phyloP scores from a whole-genome alignment of 2,329 filamentous ascomycete species.

The Triangularia setosa region DNA sequence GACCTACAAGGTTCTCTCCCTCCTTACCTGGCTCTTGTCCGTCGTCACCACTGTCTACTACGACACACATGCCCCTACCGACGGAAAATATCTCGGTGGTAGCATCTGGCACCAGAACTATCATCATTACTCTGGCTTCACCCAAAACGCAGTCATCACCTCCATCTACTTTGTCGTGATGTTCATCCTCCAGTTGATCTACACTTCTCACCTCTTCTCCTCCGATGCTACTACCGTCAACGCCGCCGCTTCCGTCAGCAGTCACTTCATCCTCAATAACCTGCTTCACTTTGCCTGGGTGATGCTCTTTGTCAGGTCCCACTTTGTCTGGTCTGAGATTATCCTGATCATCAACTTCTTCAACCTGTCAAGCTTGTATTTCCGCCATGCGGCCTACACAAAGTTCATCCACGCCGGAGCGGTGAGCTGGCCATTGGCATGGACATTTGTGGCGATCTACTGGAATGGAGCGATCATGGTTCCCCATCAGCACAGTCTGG shows the following conservation, averaged over 20 bases:
- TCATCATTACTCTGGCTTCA: constrained; percentile 66
- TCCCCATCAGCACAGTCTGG: constrained; percentile 59
- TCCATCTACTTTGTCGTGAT: constrained; percentile 66
- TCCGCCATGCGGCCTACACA: constrained; percentile 69
- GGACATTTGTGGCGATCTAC: constrained; percentile 82
- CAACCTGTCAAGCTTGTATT: constrained; percentile 76
- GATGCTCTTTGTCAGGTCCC: constrained; percentile 72
- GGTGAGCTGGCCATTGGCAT: constrained; percentile 74
- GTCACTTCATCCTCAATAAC: constrained; percentile 84
- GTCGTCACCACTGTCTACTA: constrained; percentile 73
- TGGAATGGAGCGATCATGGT: constrained; percentile 85
- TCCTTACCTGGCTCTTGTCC: constrained; percentile 70
- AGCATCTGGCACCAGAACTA: constrained; percentile 75
- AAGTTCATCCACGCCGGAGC: constrained; percentile 72
- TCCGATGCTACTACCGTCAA: constrained; percentile 58
- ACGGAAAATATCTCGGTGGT: constrained; percentile 55
- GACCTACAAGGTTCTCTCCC: constrained; percentile 72
- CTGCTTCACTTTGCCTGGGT: constrained; percentile 77
- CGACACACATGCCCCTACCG: constrained; percentile 58
- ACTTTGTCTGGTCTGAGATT: constrained; percentile 73
- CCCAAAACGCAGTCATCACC: constrained; percentile 61
- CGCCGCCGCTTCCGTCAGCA: constrained; percentile 71
- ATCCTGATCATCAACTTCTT: constrained; percentile 76
- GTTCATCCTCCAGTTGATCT: constrained; percentile 71
- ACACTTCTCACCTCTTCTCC: constrained; percentile 73